Evolutionary conservation across 805 yeast genomes (phyloP).

Genomic region (Blastobotrys americana): DNA sequence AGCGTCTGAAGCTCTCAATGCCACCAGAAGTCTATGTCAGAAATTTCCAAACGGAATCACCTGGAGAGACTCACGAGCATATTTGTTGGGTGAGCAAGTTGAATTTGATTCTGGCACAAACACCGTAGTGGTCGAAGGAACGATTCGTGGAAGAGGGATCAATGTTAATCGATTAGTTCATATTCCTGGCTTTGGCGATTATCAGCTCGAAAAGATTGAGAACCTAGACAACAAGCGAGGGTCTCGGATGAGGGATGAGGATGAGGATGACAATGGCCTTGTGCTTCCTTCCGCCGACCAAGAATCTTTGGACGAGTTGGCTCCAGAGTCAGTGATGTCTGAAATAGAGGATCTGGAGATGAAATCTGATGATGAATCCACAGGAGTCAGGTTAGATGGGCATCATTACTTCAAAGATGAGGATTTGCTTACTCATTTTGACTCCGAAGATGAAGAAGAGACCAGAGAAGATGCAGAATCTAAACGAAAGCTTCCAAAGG

Average conservation of each 20-base stretch:
- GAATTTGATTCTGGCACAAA: conserved; percentile 33
- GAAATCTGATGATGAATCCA: conserved; percentile 22
- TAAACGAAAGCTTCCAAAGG: conserved; percentile 48
- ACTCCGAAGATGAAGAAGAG: conserved; percentile 24
- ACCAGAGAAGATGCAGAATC: conserved; percentile 16
- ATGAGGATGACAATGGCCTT: conserved; percentile 26
- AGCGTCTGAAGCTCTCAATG: conserved; percentile 61
- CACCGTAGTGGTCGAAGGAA: conserved; percentile 63
- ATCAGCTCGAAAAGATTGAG: conserved; percentile 55
- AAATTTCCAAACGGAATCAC: conserved; percentile 74
- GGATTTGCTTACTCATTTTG: conserved; percentile 19
- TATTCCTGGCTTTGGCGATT: conserved; percentile 87
- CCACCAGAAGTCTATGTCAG: conserved; percentile 72
- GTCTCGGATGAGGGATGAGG: conserved; percentile 20
- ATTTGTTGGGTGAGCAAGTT: conserved; percentile 66
- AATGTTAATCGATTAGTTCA: conserved; percentile 72
- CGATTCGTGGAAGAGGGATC: conserved; percentile 79
- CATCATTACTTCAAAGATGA: conserved; percentile 40
- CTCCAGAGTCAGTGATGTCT: conserved; percentile 18
- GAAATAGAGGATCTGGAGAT: conserved; percentile 28
- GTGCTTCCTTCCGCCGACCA: conserved; percentile 23
- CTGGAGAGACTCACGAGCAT: conserved; percentile 94
- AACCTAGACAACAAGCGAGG: conserved; percentile 1
- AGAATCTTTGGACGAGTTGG: conserved; percentile 26
- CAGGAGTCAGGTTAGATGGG: conserved; percentile 53